A percentile compares a stretch with the other conserved stretches of the same genome.
These are phyloP conservation scores for Byssothecium circinans DNA, from an alignment of 2,329 filamentous ascomycete species.

Conservation along the genomic window DNA sequence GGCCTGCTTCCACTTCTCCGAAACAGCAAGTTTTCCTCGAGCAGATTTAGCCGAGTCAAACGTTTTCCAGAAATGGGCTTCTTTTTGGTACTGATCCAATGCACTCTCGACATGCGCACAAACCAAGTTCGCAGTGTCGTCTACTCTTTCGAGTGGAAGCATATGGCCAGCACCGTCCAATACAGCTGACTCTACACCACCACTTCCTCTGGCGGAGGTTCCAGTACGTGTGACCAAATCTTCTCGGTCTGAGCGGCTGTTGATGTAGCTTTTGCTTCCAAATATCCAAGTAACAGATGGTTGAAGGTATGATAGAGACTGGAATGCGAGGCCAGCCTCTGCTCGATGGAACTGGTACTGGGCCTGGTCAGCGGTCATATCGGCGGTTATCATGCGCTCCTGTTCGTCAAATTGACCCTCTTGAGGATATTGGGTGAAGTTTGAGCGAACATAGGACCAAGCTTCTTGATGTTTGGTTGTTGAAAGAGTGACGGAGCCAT, in stretches of 20 bases:
- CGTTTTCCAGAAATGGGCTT: neutral
- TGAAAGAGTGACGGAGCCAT: neutral
- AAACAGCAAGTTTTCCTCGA: neutral
- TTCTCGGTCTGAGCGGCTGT: neutral
- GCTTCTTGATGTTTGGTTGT: constrained; percentile 5
- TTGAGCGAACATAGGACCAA: neutral
- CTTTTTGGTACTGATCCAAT: no score
- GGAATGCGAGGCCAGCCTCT: neutral
- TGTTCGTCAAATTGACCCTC: neutral
- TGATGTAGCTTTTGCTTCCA: constrained; percentile 8
- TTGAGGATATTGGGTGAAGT: neutral
- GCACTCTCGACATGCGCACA: neutral
- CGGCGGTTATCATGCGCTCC: neutral
- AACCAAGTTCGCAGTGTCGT: neutral
- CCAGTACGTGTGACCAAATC: neutral
- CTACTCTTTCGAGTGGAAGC: neutral
- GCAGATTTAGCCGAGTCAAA: neutral
- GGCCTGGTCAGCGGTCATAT: neutral
- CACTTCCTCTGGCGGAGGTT: neutral
- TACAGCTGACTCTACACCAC: neutral
- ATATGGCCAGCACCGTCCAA: constrained; percentile 1
- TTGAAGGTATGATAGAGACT: constrained; percentile 2
- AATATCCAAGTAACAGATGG: constrained; percentile 8
- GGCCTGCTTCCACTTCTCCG: neutral
- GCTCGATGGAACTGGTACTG: constrained; percentile 3